These are phyloP conservation scores for Linum tenue DNA, from an alignment of 345 rosid species.

Conservation along the genomic window DNA sequence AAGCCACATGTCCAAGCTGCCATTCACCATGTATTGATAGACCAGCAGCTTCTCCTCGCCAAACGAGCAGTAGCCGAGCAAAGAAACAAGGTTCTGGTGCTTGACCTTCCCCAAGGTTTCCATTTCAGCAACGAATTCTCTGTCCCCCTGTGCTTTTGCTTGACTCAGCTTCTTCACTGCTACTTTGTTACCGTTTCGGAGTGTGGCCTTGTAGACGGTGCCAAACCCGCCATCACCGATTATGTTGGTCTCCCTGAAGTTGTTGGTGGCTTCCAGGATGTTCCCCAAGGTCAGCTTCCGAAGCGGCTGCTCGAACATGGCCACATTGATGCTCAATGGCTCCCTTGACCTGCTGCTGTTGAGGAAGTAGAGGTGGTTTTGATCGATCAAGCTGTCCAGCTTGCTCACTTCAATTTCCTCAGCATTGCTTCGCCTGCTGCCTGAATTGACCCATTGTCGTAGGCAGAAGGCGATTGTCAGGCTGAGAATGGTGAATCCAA, in stretches of 20 bases:
- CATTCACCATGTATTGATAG: conserved; percentile 84
- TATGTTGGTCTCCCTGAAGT: conserved; percentile 71
- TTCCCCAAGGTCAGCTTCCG: conserved; percentile 59
- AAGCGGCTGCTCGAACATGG: conserved; percentile 81
- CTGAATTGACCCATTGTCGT: conserved; percentile 35
- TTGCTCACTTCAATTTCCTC: conserved; percentile 49
- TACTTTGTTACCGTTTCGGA: conserved; percentile 51
- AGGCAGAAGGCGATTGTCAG: conserved; percentile 27
- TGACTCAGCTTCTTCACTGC: conserved; percentile 88
- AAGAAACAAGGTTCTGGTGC: conserved; percentile 73
- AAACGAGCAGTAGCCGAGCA: conserved; percentile 76
- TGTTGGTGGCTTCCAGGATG: conserved; percentile 66
- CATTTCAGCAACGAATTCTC: conserved; percentile 92
- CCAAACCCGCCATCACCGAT: conserved; percentile 96
- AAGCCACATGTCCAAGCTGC: conserved; percentile 80
- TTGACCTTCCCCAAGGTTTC: conserved; percentile 92
- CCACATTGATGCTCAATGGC: conserved; percentile 78
- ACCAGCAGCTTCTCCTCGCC: conserved; percentile 87
- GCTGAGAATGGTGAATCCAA: conserved; percentile 35
- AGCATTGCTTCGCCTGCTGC: conserved; percentile 26
- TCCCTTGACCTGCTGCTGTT: conserved; percentile 72
- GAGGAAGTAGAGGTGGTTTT: conserved; percentile 41
- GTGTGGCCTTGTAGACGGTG: conserved; percentile 70
- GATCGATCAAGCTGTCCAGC: conserved; percentile 39
- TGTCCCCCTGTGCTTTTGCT: conserved; percentile 72